Base-by-base conservation (phyloP, 2,329 filamentous ascomycete genomes). In the Pseudopithomyces chartarum region DNA sequence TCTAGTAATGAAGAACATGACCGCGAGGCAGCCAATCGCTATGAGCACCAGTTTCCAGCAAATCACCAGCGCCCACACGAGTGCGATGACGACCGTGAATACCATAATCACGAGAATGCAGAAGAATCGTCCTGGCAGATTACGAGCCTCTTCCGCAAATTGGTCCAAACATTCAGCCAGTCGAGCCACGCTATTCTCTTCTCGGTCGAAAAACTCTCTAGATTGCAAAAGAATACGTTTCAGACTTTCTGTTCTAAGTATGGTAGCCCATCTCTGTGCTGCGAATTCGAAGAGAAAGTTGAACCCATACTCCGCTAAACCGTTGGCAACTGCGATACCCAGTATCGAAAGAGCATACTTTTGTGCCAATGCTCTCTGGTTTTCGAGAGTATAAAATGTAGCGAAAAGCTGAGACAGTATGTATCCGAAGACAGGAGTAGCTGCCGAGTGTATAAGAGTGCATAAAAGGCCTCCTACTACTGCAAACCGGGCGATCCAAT, bases 131-230 rank as follows among this genome's bases (percentile, higher is more conserved):
- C 90, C 90, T 0, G 96, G 82, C 0, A 98, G 79, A 64, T 91
- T 92, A 8, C 90, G 85, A 85, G 95, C 93, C 70, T 97, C 92
- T 71, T 98, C 92, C 0, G 89, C 90, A 65, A 91, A 90, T 15
- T 89, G 85, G 66, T 96, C 91, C 0, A 98, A 82, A 43, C 84
- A 89, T 58, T 91, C 87, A 0, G 83, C 86, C 40, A 98, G 81
- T 1, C 82, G 81, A 0, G 81, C 80, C 0, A 89, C 79, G 0
- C 83, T 85, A 71, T 95, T 90, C 33, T 81, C 80, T 1, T 88
- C 81, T 48, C 82, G 79, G 60, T 92, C 88, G 64, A 96, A 96
- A 88, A 92, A 98, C 4, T 83, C 76, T 58, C 84, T 87, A 0
- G 91, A 89, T 68, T 97, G 94, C 38, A 84, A 81, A 0, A 98